Evolutionary conservation across 2,329 filamentous ascomycete species (phyloP).

Genomic region (Furcasterigmium sp.): DNA sequence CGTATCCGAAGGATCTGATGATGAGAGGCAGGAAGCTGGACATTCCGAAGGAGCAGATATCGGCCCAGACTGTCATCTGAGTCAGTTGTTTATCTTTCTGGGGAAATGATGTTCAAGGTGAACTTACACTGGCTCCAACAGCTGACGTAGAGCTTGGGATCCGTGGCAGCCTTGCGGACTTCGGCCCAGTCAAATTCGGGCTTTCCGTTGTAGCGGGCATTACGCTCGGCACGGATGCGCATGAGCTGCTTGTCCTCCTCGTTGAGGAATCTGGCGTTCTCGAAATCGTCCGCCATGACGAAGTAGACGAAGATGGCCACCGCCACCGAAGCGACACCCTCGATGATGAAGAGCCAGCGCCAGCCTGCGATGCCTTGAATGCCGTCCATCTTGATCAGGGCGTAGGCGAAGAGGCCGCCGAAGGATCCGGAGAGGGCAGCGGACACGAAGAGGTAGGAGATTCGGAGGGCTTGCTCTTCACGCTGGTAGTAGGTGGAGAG

Average conservation of each 20-base stretch:
- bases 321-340: conserved; percentile 61
- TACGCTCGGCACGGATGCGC: conserved; percentile 9
- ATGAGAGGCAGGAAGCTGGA: conserved; percentile 25
- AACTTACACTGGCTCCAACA: conserved; percentile 19
- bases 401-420: conserved; percentile 43
- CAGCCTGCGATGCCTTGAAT: conserved; percentile 42
- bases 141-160: conserved; percentile 19
- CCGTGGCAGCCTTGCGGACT: conserved; percentile 20
- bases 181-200: conserved; percentile 14
- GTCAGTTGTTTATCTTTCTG: not conserved
- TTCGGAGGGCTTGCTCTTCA: conserved; percentile 57
- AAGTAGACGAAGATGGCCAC: conserved; percentile 43
- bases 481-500: conserved; percentile 8
- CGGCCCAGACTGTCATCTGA: not conserved
- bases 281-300: conserved; percentile 12
- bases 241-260: conserved; percentile 12
- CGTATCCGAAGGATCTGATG: conserved; percentile 20
- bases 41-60: conserved; percentile 17
- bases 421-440: conserved; percentile 48
- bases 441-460: conserved; percentile 43
- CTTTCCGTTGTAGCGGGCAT: conserved; percentile 13
- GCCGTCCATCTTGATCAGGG: conserved; percentile 37
- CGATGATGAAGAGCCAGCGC: conserved; percentile 49
- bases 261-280: conserved; percentile 12
- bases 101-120: too few relatives aligned